phyloP scores from a whole-genome alignment of 345 rosid genomes.

The Camelina laxa region DNA sequence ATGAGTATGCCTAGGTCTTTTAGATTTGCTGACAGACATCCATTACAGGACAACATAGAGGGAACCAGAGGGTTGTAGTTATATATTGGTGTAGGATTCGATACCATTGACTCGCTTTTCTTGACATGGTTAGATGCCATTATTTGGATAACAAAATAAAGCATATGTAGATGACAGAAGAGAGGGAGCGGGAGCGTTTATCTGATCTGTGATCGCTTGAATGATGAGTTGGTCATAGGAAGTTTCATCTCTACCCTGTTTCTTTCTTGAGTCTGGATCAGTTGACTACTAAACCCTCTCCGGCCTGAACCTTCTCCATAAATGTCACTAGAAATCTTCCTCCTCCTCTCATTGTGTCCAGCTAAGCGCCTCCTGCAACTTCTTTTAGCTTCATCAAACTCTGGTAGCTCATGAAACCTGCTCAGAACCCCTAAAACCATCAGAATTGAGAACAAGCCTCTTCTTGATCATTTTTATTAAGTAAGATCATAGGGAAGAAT shows the following conservation, averaged over 20 bases:
- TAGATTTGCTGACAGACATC: conserved; percentile 19
- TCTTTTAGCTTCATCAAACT: conserved; percentile 89
- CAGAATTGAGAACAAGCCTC: neutral
- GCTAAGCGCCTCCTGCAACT: conserved; percentile 88
- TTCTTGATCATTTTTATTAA: neutral
- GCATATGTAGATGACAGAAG: conserved; percentile 72
- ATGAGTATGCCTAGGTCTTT: conserved; percentile 16
- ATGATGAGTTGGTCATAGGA: conserved; percentile 39
- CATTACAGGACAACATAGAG: conserved; percentile 27
- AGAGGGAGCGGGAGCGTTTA: conserved; percentile 71
- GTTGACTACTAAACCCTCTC: conserved; percentile 43
- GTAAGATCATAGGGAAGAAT: conserved; percentile 7
- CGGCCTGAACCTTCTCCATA: conserved; percentile 66
- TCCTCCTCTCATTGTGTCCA: conserved; percentile 85
- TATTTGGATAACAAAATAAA: conserved; percentile 23
- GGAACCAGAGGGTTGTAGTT: conserved; percentile 13
- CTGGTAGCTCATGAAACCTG: conserved; percentile 78
- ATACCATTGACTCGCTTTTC: conserved; percentile 14
- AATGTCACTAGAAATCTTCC: conserved; percentile 66
- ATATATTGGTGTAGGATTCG: conserved; percentile 11
- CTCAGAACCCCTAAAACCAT: conserved; percentile 19
- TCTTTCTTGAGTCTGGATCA: conserved; percentile 44
- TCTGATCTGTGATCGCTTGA: conserved; percentile 52
- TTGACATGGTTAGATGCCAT: conserved; percentile 31
- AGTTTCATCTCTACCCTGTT: conserved; percentile 29